phyloP scores from a whole-genome alignment of 2,329 filamentous ascomycete genomes.

The Botrytis medusae region DNA sequence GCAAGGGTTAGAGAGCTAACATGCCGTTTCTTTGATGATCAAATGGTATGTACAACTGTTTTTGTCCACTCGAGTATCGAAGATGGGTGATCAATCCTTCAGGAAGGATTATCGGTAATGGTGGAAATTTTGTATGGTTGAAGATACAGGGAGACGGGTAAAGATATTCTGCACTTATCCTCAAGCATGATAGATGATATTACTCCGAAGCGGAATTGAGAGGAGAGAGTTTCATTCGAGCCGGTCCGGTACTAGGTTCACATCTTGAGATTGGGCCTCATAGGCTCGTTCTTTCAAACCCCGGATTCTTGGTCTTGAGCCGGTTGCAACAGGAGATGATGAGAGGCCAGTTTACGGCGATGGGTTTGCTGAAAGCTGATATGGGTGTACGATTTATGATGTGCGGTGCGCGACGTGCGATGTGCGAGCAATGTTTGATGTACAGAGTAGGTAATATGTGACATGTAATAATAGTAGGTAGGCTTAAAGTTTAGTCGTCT shows the following conservation, averaged over 20 bases:
- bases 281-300: conserved; percentile 14
- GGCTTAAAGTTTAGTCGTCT: neutral
- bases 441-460: neutral
- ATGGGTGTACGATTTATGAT: neutral
- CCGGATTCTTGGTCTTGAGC: conserved; percentile 1
- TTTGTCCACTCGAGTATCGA: neutral
- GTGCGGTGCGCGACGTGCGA: neutral
- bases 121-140: conserved; percentile 15
- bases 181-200: neutral
- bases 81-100: neutral
- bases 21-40: neutral
- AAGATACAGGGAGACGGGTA: conserved; percentile 3
- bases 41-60: neutral
- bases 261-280: neutral
- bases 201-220: neutral
- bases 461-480: neutral
- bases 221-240: neutral
- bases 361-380: conserved; percentile 6
- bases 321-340: neutral
- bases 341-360: conserved; percentile 19
- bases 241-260: neutral
- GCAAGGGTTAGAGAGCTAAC: neutral
- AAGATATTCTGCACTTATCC: neutral
- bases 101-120: neutral
- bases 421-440: neutral